Evolutionary conservation across 352 stramenopile genomes (phyloP), one percentile per base, ranked within the genome.

Genomic region (Halophytophthora batemanensis): DNA sequence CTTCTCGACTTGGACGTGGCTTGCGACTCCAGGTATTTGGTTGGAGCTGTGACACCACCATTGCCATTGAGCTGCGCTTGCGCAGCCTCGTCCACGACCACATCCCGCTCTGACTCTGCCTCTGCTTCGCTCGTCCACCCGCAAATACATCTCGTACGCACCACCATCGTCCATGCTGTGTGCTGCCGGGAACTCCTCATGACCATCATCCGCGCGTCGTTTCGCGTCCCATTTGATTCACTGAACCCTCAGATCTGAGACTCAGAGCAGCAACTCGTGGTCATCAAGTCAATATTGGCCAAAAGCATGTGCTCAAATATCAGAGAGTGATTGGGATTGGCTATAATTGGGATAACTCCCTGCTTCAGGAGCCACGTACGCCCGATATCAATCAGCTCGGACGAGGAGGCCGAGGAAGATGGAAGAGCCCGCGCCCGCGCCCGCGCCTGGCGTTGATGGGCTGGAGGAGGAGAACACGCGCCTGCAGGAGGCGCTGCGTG

Each of bases 391-490:
- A 45, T 43, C 37, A 43, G 37, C 14, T 43, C 37, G 21, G 37
- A 33, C 6, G 10, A 6, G 19, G 41, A 59, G 25, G 15, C 45
- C 51, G 25, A 40, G 47, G 19, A 18, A 29, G n/a, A 49, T 43
- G 31, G 53, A 53, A 1, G 21, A 29, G 50, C 60, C 45, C 56
- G 49, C 21, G n/a, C 34, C 42, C 41, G 5, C 48, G 21, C 40
- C 18, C n/a, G 28, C 14, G 15, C 4, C 17, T 53, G 22, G 41
- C 49, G 41, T 45, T 46, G 39, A 69, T 70, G 50, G 64, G 19
- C 59, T 77, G 3, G 62, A 71, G 25, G 53, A 51, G 0, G 77
- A 88, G 69, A 87, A 82, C 45, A 57, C 50, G 44, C 55, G 42
- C n/a, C 61, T 92, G 12, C 61, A 50, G 13, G 62, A 64, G 40